Evolutionary conservation across 495 filamentous ascomycete species (phyloP).

Genomic region (Trichoderma parareesei): DNA sequence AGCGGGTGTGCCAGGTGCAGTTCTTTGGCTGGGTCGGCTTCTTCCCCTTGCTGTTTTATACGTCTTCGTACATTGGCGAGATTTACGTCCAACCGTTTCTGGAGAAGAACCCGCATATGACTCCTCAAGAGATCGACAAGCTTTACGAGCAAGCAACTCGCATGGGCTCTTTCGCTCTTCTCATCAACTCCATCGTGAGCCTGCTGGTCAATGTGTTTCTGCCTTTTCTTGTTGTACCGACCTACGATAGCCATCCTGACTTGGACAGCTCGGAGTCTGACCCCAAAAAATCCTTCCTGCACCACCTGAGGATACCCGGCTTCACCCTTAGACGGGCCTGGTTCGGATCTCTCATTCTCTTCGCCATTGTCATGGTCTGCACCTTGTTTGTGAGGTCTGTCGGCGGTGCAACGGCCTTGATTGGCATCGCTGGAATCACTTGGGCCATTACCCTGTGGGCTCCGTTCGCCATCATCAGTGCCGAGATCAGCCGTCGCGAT

Average conservation of each 20-base stretch:
- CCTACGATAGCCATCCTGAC: constrained; percentile 45
- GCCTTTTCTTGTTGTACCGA: constrained; percentile 72
- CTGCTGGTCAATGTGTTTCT: constrained; percentile 71
- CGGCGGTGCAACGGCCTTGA: constrained; percentile 59
- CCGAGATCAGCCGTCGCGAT: constrained; percentile 75
- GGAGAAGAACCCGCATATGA: constrained; percentile 64
- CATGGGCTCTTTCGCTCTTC: constrained; percentile 71
- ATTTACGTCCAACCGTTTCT: constrained; percentile 80
- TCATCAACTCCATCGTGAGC: constrained; percentile 79
- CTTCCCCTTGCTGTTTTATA: constrained; percentile 93
- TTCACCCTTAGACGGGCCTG: constrained; percentile 82
- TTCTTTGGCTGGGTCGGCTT: constrained; percentile 89
- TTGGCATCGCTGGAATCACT: constrained; percentile 71
- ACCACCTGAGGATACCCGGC: constrained; percentile 60
- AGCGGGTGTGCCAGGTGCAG: constrained; percentile 77
- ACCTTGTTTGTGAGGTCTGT: constrained; percentile 68
- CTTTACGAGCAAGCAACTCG: constrained; percentile 78
- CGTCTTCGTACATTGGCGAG: constrained; percentile 84
- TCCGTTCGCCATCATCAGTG: constrained; percentile 83
- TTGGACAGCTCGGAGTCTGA: constrained; percentile 17
- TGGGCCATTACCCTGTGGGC: constrained; percentile 91
- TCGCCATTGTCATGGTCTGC: constrained; percentile 67
- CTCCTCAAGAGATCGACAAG: constrained; percentile 60
- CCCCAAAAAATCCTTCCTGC: constrained; percentile 31
- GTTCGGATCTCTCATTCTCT: constrained; percentile 73